Evolutionary conservation across 345 rosid species (phyloP), one percentile per base, ranked within the genome.

Genomic region (Rhizophora mangle): DNA sequence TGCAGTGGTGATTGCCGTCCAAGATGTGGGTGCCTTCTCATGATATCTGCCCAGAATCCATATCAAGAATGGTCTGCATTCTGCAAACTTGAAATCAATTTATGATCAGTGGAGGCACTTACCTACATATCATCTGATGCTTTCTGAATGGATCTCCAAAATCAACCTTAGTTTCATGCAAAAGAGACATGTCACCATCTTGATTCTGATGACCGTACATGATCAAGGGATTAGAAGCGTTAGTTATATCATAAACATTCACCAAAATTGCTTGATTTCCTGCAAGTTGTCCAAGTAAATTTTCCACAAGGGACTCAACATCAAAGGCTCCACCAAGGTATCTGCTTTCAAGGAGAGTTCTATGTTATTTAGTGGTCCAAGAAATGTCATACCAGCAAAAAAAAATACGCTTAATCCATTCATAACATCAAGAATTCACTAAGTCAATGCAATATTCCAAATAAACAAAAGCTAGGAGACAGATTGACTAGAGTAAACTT

Each of bases 251-350:
- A 67, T 84, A 92, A 15, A 95, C 99, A 57, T 92, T 87, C 79
- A 95, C 99, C 72, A 95, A 82, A 74, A 95, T 84, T 51, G 85
- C 96, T 75, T 95, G 92, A 84, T 92, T 92, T 67, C 97, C 99
- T 34, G 91, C 96, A 75, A 95, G 99, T 76, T 92, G 97, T 62
- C 99, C 90, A 19, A 95, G 99, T 69, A 95, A 81, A 83, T 92
- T 89, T 83, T 95, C 99, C 62, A 95, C 97, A 3, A 95, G 97
- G 79, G 99, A 95, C 86, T 95, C 99, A 4, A 95, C 96, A 79
- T 95, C 99, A 81, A 95, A 95, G 67, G 99, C 96, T 53, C 99
- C 99, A 71, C 99, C 99, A 54, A 95, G 88, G 81, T 92, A 95
- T 79, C 98, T 94, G 85, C 65, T 72, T 76, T 65, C 62, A 70